Conservation (phyloP, 495 filamentous ascomycete genomes). For the Podospora anserina region DNA sequence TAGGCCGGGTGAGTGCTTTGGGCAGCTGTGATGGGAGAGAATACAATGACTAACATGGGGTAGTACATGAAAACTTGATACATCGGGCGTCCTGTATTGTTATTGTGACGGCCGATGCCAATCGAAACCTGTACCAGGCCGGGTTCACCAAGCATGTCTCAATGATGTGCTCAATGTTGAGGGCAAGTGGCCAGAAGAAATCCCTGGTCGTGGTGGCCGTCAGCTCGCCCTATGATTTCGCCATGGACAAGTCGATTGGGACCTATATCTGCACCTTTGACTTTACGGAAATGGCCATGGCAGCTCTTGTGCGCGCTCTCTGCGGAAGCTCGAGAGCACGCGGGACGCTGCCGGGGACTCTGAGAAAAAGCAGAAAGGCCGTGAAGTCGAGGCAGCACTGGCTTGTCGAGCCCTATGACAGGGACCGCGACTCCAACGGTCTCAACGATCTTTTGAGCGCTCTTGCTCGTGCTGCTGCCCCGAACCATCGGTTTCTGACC, state of each 20-base stretch:
- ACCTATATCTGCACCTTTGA: conserved; percentile 93
- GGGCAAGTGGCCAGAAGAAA: conserved; percentile 58
- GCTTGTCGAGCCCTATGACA: conserved; percentile 82
- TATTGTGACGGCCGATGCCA: conserved; percentile 84
- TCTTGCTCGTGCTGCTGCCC: conserved; percentile 54
- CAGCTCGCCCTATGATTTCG: conserved; percentile 91
- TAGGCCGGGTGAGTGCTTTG: conserved; percentile 52
- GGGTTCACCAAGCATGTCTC: conserved; percentile 90
- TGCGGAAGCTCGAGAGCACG: conserved; percentile 73
- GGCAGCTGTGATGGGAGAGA: not conserved
- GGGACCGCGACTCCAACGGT: conserved; percentile 66
- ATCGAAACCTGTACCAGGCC: conserved; percentile 83
- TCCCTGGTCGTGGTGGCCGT: conserved; percentile 82
- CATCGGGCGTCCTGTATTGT: conserved; percentile 81
- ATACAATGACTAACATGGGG: not conserved
- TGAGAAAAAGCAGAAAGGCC: conserved; percentile 76
- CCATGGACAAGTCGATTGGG: conserved; percentile 80
- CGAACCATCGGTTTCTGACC: conserved; percentile 58
- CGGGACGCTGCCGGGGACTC: conserved; percentile 73
- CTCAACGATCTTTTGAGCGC: conserved; percentile 65
- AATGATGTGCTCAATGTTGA: conserved; percentile 75
- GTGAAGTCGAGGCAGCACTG: conserved; percentile 80
- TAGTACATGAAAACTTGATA: conserved; percentile 83
- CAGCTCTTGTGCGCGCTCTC: conserved; percentile 73
- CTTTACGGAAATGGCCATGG: conserved; percentile 86